A percentile compares a stretch with the other conserved stretches of the same genome.
Conservation (phyloP, 2,329 filamentous ascomycete genomes). For the Colletotrichum tanaceti region DNA sequence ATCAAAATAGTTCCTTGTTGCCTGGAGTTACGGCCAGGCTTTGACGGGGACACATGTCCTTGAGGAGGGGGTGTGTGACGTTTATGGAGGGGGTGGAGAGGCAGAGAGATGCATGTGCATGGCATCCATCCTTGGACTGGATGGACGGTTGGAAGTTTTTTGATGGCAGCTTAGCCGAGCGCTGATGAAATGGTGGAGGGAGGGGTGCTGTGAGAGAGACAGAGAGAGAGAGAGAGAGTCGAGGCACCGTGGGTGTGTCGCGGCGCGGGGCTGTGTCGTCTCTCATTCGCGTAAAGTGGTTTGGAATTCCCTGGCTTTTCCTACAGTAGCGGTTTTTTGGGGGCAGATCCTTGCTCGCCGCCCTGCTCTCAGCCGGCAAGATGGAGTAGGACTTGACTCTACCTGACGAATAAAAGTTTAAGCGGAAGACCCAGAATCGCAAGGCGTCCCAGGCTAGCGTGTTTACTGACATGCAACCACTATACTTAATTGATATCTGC, state of each 20-base stretch:
- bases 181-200: conserved; percentile 13
- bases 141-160: conserved; percentile 20
- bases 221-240: conserved; percentile 44
- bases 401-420: conserved; percentile 29
- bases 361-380: conserved; percentile 43
- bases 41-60: conserved; percentile 35
- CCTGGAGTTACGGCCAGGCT: conserved; percentile 40
- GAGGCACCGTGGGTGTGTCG: conserved; percentile 42
- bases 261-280: conserved; percentile 44
- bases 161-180: conserved; percentile 21
- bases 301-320: conserved; percentile 35
- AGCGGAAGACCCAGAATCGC: conserved; percentile 28
- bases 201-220: conserved; percentile 39
- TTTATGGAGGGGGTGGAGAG: conserved; percentile 31
- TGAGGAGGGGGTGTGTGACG: conserved; percentile 30
- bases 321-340: conserved; percentile 13
- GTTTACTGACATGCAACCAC: conserved; percentile 38
- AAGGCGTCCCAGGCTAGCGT: conserved; percentile 35
- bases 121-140: conserved; percentile 18
- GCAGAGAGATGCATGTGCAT: conserved; percentile 32
- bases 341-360: conserved; percentile 40
- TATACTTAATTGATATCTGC: conserved; percentile 16
- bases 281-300: conserved; percentile 53
- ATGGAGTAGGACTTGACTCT: conserved; percentile 34
- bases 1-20: conserved; percentile 41